Conservation (phyloP, 768 basidiomycete genomes). For the Mycena capillaripes region DNA sequence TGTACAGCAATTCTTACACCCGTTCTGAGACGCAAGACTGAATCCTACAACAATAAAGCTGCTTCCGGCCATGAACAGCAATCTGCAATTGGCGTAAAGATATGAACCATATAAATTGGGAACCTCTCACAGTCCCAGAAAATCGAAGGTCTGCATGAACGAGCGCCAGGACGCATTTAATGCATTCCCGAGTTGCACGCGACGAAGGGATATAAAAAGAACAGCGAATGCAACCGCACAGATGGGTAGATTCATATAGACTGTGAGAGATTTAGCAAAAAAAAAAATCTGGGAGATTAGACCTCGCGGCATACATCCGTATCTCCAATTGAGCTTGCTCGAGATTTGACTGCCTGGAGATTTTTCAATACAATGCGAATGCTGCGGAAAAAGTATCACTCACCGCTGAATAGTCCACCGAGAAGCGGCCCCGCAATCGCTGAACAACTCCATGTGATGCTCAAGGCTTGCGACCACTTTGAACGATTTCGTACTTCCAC, state of each 20-base stretch:
- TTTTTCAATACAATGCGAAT: conserved; percentile 36
- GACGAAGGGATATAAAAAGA: conserved; percentile 71
- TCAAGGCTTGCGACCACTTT: conserved; percentile 89
- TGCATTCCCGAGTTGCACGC: conserved; percentile 61
- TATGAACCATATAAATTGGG: conserved; percentile 23
- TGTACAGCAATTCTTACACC: conserved; percentile 68
- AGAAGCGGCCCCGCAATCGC: conserved; percentile 87
- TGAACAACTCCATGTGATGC: conserved; percentile 89
- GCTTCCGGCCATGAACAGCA: conserved; percentile 83
- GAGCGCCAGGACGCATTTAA: conserved; percentile 68
- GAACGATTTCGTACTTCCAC: conserved; percentile 79
- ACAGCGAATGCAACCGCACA: conserved; percentile 72
- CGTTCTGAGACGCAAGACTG: conserved; percentile 76
- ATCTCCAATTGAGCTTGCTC: conserved; percentile 77
- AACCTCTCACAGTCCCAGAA: conserved; percentile 77
- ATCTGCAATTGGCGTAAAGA: conserved; percentile 54
- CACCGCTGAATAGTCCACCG: conserved; percentile 87
- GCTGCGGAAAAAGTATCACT: conserved; percentile 41
- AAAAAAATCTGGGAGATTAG: conserved; percentile 23
- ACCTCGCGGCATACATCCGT: conserved; percentile 76
- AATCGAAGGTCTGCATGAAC: conserved; percentile 76
- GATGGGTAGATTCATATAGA: conserved; percentile 87
- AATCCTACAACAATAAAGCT: conserved; percentile 84
- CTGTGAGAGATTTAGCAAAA: conserved; percentile 53
- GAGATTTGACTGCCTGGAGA: conserved; percentile 48